phyloP scores from a whole-genome alignment of 139 green algal genomes.

The Picochlorum sp. region DNA sequence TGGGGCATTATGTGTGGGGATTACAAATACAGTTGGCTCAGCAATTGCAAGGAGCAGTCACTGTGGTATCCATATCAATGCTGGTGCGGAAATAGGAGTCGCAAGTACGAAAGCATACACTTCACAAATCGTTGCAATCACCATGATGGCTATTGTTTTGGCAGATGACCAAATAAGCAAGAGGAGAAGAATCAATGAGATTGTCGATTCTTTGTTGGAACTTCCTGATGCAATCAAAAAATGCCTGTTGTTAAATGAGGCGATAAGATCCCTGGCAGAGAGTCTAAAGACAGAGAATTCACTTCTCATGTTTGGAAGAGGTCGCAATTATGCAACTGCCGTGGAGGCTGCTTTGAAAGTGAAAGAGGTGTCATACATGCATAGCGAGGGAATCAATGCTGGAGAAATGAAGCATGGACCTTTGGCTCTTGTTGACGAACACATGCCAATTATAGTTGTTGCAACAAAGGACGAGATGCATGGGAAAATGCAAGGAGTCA shows the following conservation, averaged over 20 bases:
- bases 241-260: slow-evolving; percentile 39
- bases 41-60: slow-evolving; percentile 63
- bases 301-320: slow-evolving; percentile 52
- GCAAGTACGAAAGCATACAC: slow-evolving; percentile 62
- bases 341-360: slow-evolving; percentile 58
- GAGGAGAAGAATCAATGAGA: slow-evolving; percentile 35
- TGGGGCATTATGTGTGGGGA: slow-evolving; percentile 65
- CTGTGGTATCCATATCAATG: slow-evolving; percentile 73
- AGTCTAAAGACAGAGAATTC: slow-evolving; percentile 47
- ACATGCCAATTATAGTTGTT: slow-evolving; percentile 83
- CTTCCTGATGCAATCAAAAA: slow-evolving; percentile 42
- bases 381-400: slow-evolving; percentile 94
- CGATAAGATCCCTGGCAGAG: slow-evolving; percentile 46
- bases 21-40: slow-evolving; percentile 75
- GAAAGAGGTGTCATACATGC: slow-evolving; percentile 91
- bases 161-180: slow-evolving; percentile 49
- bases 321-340: slow-evolving; percentile 68
- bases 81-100: slow-evolving; percentile 68
- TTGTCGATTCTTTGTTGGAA: slow-evolving; percentile 46
- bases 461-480: slow-evolving; percentile 60
- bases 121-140: slow-evolving; percentile 57
- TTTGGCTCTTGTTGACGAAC: slow-evolving; percentile 88
- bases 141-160: slow-evolving; percentile 60
- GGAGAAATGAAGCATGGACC: slow-evolving; percentile 99
- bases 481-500: slow-evolving; percentile 82